phyloP scores from a whole-genome alignment of 208 protist genomes.

The Wallacemonas sp. region DNA sequence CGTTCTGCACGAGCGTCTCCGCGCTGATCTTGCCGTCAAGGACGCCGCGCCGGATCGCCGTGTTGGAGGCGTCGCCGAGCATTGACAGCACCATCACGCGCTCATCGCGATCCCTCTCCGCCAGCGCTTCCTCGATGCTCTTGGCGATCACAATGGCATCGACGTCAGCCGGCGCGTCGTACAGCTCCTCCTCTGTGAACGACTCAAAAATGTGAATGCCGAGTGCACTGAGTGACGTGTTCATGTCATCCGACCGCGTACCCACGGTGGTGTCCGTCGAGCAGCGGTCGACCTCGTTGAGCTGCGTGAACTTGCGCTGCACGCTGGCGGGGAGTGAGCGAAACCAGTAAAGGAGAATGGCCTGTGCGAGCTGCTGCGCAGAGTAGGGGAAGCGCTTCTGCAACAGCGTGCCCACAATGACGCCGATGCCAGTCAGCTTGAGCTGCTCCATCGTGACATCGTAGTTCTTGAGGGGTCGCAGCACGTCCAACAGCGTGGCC shows the following conservation, averaged over 20 bases:
- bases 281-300: constrained; percentile 48
- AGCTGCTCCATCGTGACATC: constrained; percentile 70
- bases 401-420: constrained; percentile 60
- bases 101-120: constrained; percentile 31
- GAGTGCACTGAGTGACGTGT: constrained; percentile 38
- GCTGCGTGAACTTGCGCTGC: constrained; percentile 35
- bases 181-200: constrained; percentile 77
- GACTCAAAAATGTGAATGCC: constrained; percentile 57
- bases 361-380: constrained; percentile 48
- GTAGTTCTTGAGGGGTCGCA: constrained; percentile 39
- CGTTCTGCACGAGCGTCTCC: constrained; percentile 44
- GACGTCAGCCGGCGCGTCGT: constrained; percentile 33
- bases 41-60: constrained; percentile 45
- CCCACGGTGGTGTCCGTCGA: constrained; percentile 50
- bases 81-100: constrained; percentile 37
- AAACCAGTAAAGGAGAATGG: constrained; percentile 81
- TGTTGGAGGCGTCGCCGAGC: constrained; percentile 32
- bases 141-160: constrained; percentile 35
- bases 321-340: constrained; percentile 39
- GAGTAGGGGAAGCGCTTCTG: constrained; percentile 34
- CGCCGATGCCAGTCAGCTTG: constrained; percentile 44
- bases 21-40: constrained; percentile 48
- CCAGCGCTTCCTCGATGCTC: constrained; percentile 39
- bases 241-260: constrained; percentile 22
- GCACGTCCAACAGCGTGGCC: constrained; percentile 35